Evolutionary conservation across 805 yeast genomes (phyloP).

Genomic region (Candida golubevii): DNA sequence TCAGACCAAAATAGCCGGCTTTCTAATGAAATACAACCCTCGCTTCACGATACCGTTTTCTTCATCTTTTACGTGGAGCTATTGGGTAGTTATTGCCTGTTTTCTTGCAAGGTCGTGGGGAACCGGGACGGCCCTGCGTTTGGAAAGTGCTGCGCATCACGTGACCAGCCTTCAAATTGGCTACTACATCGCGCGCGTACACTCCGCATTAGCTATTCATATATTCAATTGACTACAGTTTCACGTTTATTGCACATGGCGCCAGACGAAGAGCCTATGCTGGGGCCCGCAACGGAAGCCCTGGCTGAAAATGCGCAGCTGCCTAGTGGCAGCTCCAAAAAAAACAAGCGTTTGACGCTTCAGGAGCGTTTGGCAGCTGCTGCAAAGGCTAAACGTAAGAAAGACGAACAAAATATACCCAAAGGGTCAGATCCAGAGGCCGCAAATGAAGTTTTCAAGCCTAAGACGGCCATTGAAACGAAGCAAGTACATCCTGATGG

Average conservation of each 20-base stretch:
- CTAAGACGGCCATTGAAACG: background rate
- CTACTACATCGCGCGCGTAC: too few species aligned
- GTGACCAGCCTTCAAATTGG: too few species aligned
- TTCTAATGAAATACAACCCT: too few species aligned
- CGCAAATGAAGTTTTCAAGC: background rate
- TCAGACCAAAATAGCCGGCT: too few species aligned
- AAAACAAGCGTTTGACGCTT: constrained; percentile 63
- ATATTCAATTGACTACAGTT: too few species aligned
- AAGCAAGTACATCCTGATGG: background rate
- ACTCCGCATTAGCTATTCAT: too few species aligned
- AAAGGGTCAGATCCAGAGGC: background rate
- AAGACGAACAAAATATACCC: constrained; percentile 2
- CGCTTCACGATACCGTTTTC: too few species aligned
- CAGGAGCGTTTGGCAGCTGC: constrained; percentile 86
- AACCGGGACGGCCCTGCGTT: too few species aligned
- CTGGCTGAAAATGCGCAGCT: constrained; percentile 1
- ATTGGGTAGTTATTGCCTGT: too few species aligned
- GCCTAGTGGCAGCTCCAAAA: constrained; percentile 10
- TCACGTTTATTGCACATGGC: background rate
- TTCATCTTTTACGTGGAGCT: too few species aligned
- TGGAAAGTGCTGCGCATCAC: too few species aligned
- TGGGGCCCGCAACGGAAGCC: background rate
- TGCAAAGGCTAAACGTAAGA: constrained; percentile 47
- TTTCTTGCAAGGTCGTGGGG: too few species aligned
- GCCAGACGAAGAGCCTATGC: constrained; percentile 2